A percentile compares a stretch with the other conserved stretches of the same genome.
phyloP scores from a whole-genome alignment of 2,329 filamentous ascomycete genomes.

The Pseudocercospora cruenta region DNA sequence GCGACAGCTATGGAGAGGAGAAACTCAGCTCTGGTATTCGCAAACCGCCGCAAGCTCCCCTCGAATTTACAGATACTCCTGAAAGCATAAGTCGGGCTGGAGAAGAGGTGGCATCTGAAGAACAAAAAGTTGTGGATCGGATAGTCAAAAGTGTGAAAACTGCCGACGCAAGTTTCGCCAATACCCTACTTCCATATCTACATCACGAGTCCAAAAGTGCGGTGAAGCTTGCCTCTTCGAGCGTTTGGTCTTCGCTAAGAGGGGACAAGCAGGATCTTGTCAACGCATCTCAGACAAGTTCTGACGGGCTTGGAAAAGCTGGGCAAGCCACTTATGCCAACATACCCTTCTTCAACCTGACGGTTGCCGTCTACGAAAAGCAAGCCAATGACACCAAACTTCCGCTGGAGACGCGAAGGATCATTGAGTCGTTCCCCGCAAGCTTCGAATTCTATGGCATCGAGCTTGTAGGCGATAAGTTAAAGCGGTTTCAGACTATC shows the following conservation, averaged over 20 bases:
- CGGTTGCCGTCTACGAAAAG: background rate
- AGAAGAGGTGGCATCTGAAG: background rate
- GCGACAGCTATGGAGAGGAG: background rate
- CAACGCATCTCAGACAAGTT: background rate
- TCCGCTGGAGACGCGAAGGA: background rate
- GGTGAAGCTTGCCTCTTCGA: background rate
- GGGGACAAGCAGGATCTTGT: background rate
- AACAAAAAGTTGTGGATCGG: background rate
- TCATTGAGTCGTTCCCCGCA: background rate
- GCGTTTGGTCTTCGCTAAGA: background rate
- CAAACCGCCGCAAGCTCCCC: background rate
- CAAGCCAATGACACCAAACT: conserved; percentile 2
- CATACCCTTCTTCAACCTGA: background rate
- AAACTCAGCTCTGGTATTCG: background rate
- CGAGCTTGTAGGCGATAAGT: background rate
- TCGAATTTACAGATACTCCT: background rate
- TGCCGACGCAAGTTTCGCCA: background rate
- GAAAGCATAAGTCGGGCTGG: background rate
- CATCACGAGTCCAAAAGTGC: background rate
- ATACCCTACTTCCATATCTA: conserved; percentile 7
- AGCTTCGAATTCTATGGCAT: background rate
- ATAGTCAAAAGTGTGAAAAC: background rate
- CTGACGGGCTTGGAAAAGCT: background rate
- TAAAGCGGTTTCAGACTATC: background rate
- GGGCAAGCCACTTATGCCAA: background rate